phyloP scores from a whole-genome alignment of 495 filamentous ascomycete genomes.

The Tuber microsphaerosporum region DNA sequence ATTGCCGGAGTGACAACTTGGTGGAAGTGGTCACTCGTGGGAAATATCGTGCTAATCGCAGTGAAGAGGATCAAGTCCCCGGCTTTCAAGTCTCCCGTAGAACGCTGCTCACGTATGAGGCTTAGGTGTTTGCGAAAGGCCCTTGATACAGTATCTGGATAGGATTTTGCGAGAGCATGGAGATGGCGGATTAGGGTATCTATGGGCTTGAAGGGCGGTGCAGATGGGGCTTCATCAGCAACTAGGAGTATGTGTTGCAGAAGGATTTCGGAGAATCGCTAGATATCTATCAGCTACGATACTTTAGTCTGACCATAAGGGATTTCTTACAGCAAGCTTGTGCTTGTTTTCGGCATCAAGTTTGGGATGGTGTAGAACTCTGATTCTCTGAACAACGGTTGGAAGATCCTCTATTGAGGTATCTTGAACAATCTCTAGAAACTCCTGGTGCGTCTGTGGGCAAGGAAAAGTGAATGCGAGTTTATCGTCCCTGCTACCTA shows the following conservation, averaged over 20 bases:
- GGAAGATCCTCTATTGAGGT: conserved; percentile 60
- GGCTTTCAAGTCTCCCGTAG: conserved; percentile 53
- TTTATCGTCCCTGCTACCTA: conserved; percentile 42
- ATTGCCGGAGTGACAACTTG: conserved; percentile 83
- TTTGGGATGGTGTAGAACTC: conserved; percentile 83
- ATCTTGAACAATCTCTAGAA: conserved; percentile 58
- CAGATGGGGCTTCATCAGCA: conserved; percentile 44
- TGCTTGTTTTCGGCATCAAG: conserved; percentile 74
- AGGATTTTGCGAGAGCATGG: conserved; percentile 78
- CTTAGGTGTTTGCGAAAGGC: conserved; percentile 69
- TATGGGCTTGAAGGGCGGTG: conserved; percentile 51
- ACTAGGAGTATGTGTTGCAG: conserved; percentile 71
- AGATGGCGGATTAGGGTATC: conserved; percentile 70
- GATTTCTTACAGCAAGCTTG: conserved; percentile 50
- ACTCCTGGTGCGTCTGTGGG: conserved; percentile 64
- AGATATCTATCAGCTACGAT: conserved; percentile 16
- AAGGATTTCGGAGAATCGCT: conserved; percentile 63
- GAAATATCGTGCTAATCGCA: conserved; percentile 75
- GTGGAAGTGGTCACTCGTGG: conserved; percentile 94
- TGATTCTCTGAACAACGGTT: conserved; percentile 76
- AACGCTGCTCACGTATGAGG: conserved; percentile 54
- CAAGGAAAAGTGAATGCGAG: conserved; percentile 79
- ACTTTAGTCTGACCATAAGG: background rate
- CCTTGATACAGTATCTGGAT: conserved; percentile 65
- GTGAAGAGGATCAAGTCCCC: conserved; percentile 77